Conservation (phyloP, 257 asterid species). For the Pogostemon cablin region DNA sequence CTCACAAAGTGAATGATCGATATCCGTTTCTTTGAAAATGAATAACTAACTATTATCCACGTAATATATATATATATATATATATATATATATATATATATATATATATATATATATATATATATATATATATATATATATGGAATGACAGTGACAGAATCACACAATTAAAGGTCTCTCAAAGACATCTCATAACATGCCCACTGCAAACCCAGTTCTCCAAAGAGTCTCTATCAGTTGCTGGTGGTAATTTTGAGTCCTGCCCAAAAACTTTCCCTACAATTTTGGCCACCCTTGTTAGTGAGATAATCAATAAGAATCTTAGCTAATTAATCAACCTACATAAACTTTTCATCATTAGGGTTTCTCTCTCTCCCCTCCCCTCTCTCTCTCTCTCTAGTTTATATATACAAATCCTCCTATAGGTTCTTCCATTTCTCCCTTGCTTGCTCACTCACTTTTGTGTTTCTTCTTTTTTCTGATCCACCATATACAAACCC, state of each 20-base stretch:
- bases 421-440: not conserved
- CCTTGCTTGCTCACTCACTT: not conserved
- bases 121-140: no score
- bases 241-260: not conserved
- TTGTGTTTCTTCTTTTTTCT: not conserved
- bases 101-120: no score
- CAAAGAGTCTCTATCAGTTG: no score
- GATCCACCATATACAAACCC: not conserved
- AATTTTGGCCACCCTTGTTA: not conserved
- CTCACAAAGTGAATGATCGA: no score
- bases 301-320: not conserved
- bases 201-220: no score
- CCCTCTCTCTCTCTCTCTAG: not conserved
- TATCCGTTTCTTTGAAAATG: no score
- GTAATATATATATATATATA: no score
- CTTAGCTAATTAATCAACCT: not conserved
- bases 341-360: slow-evolving; percentile 11
- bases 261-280: not conserved
- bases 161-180: no score
- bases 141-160: no score
- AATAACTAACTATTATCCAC: no score
- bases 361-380: not conserved
- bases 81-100: no score
- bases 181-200: no score
- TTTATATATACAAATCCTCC: not conserved